Conservation (phyloP, 1,139 yeast species). For the Blastobotrys buckinghamii region DNA sequence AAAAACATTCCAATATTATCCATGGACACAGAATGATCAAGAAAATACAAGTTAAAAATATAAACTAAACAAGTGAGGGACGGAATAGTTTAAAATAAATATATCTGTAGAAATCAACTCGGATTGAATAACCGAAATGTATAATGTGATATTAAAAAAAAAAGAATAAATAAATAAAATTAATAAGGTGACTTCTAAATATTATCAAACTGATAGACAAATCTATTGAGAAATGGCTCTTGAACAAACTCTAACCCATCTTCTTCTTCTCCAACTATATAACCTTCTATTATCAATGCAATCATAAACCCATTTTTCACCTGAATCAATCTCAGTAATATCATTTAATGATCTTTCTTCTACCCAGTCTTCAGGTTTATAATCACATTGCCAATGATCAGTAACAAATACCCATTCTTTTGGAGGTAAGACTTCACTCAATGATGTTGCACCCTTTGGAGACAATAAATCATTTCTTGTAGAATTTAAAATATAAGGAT, state of each 20-base stretch:
- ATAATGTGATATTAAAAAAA: too few relatives aligned
- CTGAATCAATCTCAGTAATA: slow-evolving; percentile 21
- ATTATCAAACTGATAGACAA: too few relatives aligned
- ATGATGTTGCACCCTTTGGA: slow-evolving; percentile 15
- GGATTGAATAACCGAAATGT: too few relatives aligned
- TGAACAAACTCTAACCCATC: slow-evolving; percentile 26
- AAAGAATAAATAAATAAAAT: background rate
- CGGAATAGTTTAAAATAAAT: too few relatives aligned
- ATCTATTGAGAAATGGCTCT: slow-evolving; percentile 12
- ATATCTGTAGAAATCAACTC: too few relatives aligned
- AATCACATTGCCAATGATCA: slow-evolving; percentile 27
- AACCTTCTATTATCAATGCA: slow-evolving; percentile 15
- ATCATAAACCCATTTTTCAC: slow-evolving; percentile 33
- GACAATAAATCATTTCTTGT: slow-evolving; percentile 1
- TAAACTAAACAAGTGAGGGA: too few relatives aligned
- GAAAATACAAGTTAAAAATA: too few relatives aligned
- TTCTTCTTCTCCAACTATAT: slow-evolving; percentile 22
- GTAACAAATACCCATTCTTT: slow-evolving; percentile 24
- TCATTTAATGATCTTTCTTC: slow-evolving; percentile 13
- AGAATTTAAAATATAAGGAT: slow-evolving; percentile 11
- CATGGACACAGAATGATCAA: too few relatives aligned
- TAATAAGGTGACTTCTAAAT: background rate
- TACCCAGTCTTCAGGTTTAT: slow-evolving; percentile 26
- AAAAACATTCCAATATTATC: too few relatives aligned
- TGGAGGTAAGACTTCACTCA: slow-evolving; percentile 26